Base-by-base conservation (phyloP, 75 land plant genomes). In the Picea glauca region DNA sequence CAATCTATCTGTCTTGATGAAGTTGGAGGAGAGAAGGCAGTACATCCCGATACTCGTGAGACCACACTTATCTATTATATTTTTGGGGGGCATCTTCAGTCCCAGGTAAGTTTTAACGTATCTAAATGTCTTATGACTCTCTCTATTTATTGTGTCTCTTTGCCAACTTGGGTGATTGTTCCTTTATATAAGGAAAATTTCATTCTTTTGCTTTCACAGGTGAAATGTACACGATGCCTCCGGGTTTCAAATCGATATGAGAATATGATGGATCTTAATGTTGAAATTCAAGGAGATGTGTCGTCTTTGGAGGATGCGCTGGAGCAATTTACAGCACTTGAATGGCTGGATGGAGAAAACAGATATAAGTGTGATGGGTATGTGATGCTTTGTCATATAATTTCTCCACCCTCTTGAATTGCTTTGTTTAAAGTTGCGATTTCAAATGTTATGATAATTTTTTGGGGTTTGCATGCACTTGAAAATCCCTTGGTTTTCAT, bases 331-430 rank as follows among this genome's bases (percentile, higher is more conserved):
- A 94, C 99, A 17, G 80, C 65, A 4, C 81, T 62, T 75, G 99
- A 96, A 79, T 83, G 87, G 90, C 86, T 96, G 74, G 94, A 96
- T 84, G 99, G 99, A 60, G 99, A 94, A 11, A 96, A 96, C 61
- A 94, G 85, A 89, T 96, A 96, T 75, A 91, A 94, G 54, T 96
- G 99, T 90, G 98, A 96, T 70, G 84, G 95, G 99, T 96, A 85
- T 79, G 88, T 26, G 9, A 30, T 30, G 13, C 56, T 13, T 18
- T n/a, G 1, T 43, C 54, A 40, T n/a, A 70, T 40, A 5, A 14
- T 17, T 23, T 17, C 6, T 73, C 43, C 43, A 6, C 14, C 43
- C 5, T 2, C 75, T 46, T 50, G 56, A 50, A 50, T 73, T 21
- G 31, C 26, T 73, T 50, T 73, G 58, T 38, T 9, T 11, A 54